A percentile compares a stretch with the other conserved stretches of the same genome.
phyloP scores from a whole-genome alignment of 371 early-diverging fungal species.

The Lichtheimia ornata region DNA sequence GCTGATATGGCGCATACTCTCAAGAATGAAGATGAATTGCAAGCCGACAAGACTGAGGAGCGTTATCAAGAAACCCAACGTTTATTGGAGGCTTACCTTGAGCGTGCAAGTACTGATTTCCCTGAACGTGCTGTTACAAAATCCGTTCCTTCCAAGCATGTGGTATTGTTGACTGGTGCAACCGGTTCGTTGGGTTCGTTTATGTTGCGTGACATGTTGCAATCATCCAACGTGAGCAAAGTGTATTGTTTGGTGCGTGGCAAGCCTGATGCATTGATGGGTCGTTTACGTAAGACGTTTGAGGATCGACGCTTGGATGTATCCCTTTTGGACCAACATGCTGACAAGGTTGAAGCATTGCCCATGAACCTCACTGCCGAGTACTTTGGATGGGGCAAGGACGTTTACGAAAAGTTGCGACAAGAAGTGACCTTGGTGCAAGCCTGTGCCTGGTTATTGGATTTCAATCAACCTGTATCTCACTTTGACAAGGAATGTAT shows the following conservation, averaged over 20 bases:
- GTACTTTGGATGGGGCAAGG: slow-evolving; percentile 31
- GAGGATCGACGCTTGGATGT: slow-evolving; percentile 21
- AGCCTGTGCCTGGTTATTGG: slow-evolving; percentile 39
- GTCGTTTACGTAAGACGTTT: slow-evolving; percentile 28
- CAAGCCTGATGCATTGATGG: neutral
- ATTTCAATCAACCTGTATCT: slow-evolving; percentile 36
- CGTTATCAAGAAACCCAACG: slow-evolving; percentile 16
- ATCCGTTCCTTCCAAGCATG: slow-evolving; percentile 14
- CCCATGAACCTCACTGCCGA: slow-evolving; percentile 20
- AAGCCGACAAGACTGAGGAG: neutral
- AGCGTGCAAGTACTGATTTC: slow-evolving; percentile 25
- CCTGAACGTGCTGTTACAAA: neutral
- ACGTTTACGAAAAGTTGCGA: slow-evolving; percentile 23
- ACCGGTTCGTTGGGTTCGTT: slow-evolving; percentile 46
- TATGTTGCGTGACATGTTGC: slow-evolving; percentile 28
- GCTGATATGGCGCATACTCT: slow-evolving; percentile 11
- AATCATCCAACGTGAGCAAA: slow-evolving; percentile 21
- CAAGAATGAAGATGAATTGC: neutral
- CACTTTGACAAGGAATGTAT: slow-evolving; percentile 41
- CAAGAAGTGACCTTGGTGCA: slow-evolving; percentile 36
- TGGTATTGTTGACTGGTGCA: slow-evolving; percentile 41
- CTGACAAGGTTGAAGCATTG: slow-evolving; percentile 10
- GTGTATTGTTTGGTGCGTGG: slow-evolving; percentile 36
- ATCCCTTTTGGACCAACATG: slow-evolving; percentile 5
- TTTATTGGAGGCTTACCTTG: slow-evolving; percentile 11